Evolutionary conservation across 208 protist genomes (phyloP), one percentile per base, ranked within the genome.

Genomic region (Porcisia deanei): DNA sequence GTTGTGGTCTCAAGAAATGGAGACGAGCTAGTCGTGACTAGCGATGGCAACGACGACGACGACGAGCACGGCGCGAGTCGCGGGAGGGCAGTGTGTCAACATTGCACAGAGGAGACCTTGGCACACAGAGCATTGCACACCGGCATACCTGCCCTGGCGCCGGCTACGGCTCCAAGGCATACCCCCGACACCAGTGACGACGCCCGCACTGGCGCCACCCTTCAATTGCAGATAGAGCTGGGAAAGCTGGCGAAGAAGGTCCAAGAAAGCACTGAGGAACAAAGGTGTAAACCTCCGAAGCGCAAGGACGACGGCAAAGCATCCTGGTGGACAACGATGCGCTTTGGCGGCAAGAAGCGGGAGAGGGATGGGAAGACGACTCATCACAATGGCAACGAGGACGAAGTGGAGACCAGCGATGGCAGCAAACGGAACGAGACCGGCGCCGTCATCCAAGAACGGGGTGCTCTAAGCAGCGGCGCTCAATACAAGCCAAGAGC

Each of bases 201-300:
- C n/a, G 54, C 25, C 34, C 22, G 53, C 6, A 45, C 58, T 8
- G 63, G 76, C 20, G 47, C 41, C 30, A 63, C 65, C 7, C 66
- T 54, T 34, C 71, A 57, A 34, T 66, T 93, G 65, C 82, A 82
- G 41, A 30, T 53, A 55, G 70, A 85, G 12, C 80, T 93, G 9
- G 57, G 82, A 14, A 75, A 70, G 18, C 71, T 91, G 22, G 86
- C 86, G 1, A 80, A 83, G 43, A 76, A 84, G 47, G 86, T 93
- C 70, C 78, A 83, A 20, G 68, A 87, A 43, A 82, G 80, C 12
- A 65, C 71, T 20, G 86, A 90, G 77, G 66, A 75, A 43, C 75
- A 83, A 63, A 71, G 67, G 59, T 83, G 82, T 61, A 69, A 72
- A 41, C 84, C 77, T 70, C 70, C 77, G 43, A 77, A 67, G 66